Base-by-base conservation (phyloP, 768 basidiomycete species). In the Termitomyces sp. region DNA sequence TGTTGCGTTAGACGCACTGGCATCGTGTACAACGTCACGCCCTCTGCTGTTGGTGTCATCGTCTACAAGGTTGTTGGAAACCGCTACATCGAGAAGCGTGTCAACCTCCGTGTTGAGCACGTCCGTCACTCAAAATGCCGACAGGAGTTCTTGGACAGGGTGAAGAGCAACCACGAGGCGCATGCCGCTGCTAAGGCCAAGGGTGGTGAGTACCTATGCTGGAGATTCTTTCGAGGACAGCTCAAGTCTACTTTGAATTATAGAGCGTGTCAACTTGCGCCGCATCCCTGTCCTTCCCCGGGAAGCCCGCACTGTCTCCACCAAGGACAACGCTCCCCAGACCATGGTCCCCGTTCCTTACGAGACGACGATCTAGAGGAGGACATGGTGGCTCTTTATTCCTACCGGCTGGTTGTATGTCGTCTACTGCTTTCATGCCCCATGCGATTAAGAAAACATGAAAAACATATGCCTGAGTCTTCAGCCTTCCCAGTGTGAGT, bases 11-110 rank as follows among this genome's bases (percentile, higher is more conserved):
- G 95, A 67, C 94, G 95, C 66, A 99, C 97, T 61, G 97, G 97
- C 56, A 94, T 98, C 69, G 80, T 99, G 65, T 98, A 97, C 86
- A 99, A 99, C 78, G 94, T 99, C 63, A 93, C 96, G 43, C 92
- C 92, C 58, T 82, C 86, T 54, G 89, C 94, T 51, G 95, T 98
- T 65, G 95, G 96, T 72, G 90, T 99, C 61, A 94, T 98, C 73
- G 87, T 96, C 61, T 86, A 96, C 90, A 99, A 99, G 77, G 83
- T 98, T 70, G 96, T 99, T 69, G 96, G 96, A 64, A 95, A 95
- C 81, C 92, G 97, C 66, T 99, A 96, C 87, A 77, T 99, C 58
- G 94, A 98, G 81, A 99, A 99, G 83, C 92, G 96, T 58, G 96
- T 99, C 75, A 99, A 98, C 87, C 77, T 97, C 79, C 90, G 92